phyloP scores from a whole-genome alignment of 2,329 filamentous ascomycete genomes.

The Sporothrix brunneoviolacea region DNA sequence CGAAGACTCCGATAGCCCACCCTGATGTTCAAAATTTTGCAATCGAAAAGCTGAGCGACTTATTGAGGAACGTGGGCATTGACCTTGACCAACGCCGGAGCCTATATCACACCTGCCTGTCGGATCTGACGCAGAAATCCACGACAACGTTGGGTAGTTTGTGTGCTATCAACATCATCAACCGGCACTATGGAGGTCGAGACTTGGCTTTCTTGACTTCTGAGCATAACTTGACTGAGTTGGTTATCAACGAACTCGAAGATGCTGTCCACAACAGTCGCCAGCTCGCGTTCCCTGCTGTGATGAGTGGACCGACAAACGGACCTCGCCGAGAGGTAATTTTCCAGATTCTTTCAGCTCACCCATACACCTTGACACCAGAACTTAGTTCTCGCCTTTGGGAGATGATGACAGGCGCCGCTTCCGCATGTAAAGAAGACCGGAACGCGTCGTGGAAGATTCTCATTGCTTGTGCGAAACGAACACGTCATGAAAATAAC shows the following conservation, averaged over 20 bases:
- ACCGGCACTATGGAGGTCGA: conserved; percentile 37
- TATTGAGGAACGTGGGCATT: conserved; percentile 51
- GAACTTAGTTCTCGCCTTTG: conserved; percentile 62
- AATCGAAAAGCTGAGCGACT: conserved; percentile 50
- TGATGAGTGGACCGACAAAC: conserved; percentile 43
- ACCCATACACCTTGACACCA: conserved; percentile 53
- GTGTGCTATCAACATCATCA: conserved; percentile 51
- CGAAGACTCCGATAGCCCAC: conserved; percentile 49
- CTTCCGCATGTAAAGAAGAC: conserved; percentile 52
- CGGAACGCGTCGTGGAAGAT: conserved; percentile 64
- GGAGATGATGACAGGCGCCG: conserved; percentile 63
- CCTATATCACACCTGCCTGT: conserved; percentile 61
- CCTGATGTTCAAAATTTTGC: conserved; percentile 60
- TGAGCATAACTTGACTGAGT: conserved; percentile 53
- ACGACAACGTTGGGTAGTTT: conserved; percentile 65
- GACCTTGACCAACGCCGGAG: conserved; percentile 48
- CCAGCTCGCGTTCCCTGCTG: conserved; percentile 34
- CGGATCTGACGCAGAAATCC: conserved; percentile 59
- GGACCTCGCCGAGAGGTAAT: conserved; percentile 52
- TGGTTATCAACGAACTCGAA: conserved; percentile 61
- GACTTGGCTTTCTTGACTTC: conserved; percentile 53
- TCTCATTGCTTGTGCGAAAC: conserved; percentile 43
- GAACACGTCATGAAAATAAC: conserved; percentile 46
- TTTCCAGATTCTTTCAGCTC: conserved; percentile 46
- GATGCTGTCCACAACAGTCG: conserved; percentile 41